These are phyloP conservation scores for Diaporthe amygdali DNA, from an alignment of 2,329 filamentous ascomycete species.

Conservation along the genomic window DNA sequence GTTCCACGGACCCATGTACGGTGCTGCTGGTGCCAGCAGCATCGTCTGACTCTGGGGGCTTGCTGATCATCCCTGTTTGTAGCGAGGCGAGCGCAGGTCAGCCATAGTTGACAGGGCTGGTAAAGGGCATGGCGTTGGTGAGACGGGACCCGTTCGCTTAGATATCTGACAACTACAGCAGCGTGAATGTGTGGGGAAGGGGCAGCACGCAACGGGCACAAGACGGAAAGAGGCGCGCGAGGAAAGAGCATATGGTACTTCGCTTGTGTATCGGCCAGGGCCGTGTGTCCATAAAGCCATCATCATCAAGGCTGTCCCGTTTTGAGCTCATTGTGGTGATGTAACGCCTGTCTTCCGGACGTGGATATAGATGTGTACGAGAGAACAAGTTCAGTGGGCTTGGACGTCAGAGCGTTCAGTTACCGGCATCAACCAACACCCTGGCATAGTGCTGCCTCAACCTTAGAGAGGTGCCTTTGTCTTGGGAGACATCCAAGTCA, in stretches of 20 bases:
- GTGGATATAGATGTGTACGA: no score
- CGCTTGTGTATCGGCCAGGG: conserved; percentile 4
- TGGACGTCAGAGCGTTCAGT: neutral
- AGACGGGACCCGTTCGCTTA: neutral
- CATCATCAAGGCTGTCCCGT: neutral
- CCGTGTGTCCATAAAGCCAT: neutral
- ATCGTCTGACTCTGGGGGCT: neutral
- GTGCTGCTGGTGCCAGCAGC: neutral
- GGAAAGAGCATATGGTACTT: conserved; percentile 9
- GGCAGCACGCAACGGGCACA: neutral
- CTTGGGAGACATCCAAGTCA: no score
- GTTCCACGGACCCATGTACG: neutral
- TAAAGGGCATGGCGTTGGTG: neutral
- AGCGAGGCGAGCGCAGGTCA: neutral
- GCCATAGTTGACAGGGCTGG: neutral
- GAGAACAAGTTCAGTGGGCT: neutral
- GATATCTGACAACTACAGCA: neutral
- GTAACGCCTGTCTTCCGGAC: no score
- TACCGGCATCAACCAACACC: neutral
- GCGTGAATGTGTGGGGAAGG: neutral
- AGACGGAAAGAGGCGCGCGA: neutral
- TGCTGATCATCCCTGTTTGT: conserved; percentile 2
- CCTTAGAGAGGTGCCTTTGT: neutral
- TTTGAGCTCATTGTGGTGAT: neutral
- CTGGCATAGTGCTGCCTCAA: neutral